These are phyloP conservation scores for Coniochaeta prunicola DNA, from an alignment of 2,329 filamentous ascomycete genomes.

Conservation along the genomic window DNA sequence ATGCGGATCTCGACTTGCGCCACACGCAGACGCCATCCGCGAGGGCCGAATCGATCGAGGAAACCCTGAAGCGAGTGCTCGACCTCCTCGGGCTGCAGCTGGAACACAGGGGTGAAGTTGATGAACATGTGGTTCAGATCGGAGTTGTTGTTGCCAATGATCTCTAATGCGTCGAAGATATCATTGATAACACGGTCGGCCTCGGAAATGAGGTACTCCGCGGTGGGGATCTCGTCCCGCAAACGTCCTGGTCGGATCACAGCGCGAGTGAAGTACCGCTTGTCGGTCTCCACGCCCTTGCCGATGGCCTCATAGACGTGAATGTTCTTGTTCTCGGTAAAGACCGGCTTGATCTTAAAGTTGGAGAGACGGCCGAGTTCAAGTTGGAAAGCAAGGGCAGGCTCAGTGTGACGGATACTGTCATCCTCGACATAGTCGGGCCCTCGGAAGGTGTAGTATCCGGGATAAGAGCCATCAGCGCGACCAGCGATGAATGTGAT, in stretches of 20 bases:
- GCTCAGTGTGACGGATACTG: slow-evolving; percentile 95
- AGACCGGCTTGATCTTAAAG: slow-evolving; percentile 97
- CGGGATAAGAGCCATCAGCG: slow-evolving; percentile 88
- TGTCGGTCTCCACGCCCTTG: slow-evolving; percentile 91
- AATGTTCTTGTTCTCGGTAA: slow-evolving; percentile 98
- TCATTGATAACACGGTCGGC: slow-evolving; percentile 95
- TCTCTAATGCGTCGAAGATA: slow-evolving; percentile 94
- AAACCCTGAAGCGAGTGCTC: slow-evolving; percentile 91
- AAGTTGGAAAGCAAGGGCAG: slow-evolving; percentile 95
- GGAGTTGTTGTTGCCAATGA: slow-evolving; percentile 98
- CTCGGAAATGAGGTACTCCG: slow-evolving; percentile 96
- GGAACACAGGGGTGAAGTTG: slow-evolving; percentile 97
- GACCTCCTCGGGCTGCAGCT: slow-evolving; percentile 80
- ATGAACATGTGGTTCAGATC: slow-evolving; percentile 99
- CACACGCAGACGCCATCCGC: slow-evolving; percentile 93
- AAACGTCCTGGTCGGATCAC: slow-evolving; percentile 91
- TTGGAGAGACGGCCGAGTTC: slow-evolving; percentile 90
- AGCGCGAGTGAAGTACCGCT: slow-evolving; percentile 96
- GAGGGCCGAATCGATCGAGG: slow-evolving; percentile 90
- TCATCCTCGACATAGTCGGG: slow-evolving; percentile 84
- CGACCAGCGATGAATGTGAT: slow-evolving; percentile 95
- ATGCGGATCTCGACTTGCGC: slow-evolving; percentile 97
- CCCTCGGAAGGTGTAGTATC: slow-evolving; percentile 97
- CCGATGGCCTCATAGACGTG: slow-evolving; percentile 97
- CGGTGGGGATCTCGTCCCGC: slow-evolving; percentile 95